Evolutionary conservation across 768 basidiomycete genomes (phyloP).

Genomic region (Gloeostereum incarnatum): DNA sequence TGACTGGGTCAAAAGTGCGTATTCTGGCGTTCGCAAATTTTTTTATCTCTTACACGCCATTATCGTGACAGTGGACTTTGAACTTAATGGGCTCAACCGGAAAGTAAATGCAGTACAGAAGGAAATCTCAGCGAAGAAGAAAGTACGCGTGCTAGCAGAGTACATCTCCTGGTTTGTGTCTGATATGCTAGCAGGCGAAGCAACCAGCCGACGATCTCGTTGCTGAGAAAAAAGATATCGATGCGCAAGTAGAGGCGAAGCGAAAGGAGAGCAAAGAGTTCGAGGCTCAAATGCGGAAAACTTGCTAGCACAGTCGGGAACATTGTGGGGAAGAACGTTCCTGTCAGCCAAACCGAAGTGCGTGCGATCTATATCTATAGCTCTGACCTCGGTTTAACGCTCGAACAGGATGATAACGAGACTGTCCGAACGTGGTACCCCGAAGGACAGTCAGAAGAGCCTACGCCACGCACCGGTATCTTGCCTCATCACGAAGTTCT

Average conservation of each 20-base stretch:
- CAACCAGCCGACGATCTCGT: conserved; percentile 85
- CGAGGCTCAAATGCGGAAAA: conserved; percentile 67
- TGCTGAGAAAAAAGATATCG: conserved; percentile 74
- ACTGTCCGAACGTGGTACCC: conserved; percentile 84
- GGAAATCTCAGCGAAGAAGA: conserved; percentile 89
- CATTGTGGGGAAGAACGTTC: conserved; percentile 80
- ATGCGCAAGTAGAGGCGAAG: conserved; percentile 68
- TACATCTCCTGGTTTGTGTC: not conserved
- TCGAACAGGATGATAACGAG: conserved; percentile 77
- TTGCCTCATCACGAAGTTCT: conserved; percentile 98
- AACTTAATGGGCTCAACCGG: conserved; percentile 68
- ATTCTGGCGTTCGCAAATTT: conserved; percentile 4
- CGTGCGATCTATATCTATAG: conserved; percentile 10
- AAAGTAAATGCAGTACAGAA: conserved; percentile 89
- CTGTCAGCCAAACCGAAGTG: conserved; percentile 85
- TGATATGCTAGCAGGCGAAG: conserved; percentile 57
- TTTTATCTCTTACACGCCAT: not conserved
- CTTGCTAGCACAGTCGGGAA: conserved; percentile 85
- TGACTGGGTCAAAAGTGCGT: conserved; percentile 92
- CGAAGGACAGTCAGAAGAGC: conserved; percentile 61
- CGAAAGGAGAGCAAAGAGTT: conserved; percentile 71
- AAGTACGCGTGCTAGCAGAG: conserved; percentile 36
- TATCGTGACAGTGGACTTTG: conserved; percentile 71
- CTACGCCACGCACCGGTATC: conserved; percentile 64
- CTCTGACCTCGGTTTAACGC: not conserved